phyloP scores from a whole-genome alignment of 441 rosid species.

The Syzygium syzygioides region DNA sequence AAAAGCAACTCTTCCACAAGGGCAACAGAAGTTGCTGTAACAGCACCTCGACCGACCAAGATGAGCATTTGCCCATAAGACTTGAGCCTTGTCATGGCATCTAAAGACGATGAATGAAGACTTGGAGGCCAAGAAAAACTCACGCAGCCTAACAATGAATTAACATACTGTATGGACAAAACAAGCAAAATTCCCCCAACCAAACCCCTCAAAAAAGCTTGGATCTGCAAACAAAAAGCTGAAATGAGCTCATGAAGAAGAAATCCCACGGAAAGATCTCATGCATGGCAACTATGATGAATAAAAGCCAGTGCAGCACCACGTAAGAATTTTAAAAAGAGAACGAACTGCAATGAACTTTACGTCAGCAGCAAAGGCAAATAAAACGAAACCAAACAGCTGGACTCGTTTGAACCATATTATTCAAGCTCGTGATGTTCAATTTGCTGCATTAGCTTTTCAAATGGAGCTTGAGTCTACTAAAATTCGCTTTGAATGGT shows the following conservation, averaged over 20 bases:
- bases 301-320: neutral
- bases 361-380: neutral
- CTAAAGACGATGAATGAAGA: conserved; percentile 37
- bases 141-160: conserved; percentile 55
- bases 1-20: conserved; percentile 87
- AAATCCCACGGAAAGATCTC: neutral
- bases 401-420: neutral
- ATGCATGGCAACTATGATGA: neutral
- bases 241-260: neutral
- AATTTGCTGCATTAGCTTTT: neutral
- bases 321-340: neutral
- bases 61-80: conserved; percentile 32
- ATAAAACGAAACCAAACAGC: neutral
- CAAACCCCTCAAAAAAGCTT: conserved; percentile 47
- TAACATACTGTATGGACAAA: conserved; percentile 49
- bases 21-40: conserved; percentile 58
- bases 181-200: conserved; percentile 72
- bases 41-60: conserved; percentile 46
- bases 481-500: neutral
- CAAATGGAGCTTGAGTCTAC: neutral
- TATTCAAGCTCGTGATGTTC: neutral
- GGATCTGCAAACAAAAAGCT: conserved; percentile 48
- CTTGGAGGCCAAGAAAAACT: conserved; percentile 56
- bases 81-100: conserved; percentile 35
- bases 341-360: neutral